Evolutionary conservation across 768 basidiomycete species (phyloP).

Genomic region (Tulasnella sp.): DNA sequence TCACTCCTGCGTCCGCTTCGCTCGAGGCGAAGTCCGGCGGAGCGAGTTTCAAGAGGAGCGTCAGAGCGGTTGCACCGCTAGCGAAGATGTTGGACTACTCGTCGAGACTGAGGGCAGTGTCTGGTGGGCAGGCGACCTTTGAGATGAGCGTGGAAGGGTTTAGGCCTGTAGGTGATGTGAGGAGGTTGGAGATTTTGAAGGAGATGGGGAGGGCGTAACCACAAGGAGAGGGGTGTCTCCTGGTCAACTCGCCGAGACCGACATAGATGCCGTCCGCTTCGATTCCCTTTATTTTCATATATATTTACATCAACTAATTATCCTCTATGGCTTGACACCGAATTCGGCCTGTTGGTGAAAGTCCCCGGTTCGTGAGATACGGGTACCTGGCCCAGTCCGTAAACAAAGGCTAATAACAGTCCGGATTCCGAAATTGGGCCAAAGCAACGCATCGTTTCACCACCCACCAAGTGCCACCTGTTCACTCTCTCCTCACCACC

Average conservation of each 20-base stretch:
- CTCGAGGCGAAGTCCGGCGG: conserved; percentile 42
- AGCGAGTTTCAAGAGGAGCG: conserved; percentile 60
- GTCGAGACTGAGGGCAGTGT: conserved; percentile 72
- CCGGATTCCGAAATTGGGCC: neutral
- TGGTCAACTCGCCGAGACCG: too few relatives aligned
- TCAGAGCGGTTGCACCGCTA: conserved; percentile 75
- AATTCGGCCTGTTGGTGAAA: neutral
- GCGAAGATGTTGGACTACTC: conserved; percentile 82
- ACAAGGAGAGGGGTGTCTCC: neutral
- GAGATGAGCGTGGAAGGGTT: conserved; percentile 83
- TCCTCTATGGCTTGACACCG: neutral
- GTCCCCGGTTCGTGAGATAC: neutral
- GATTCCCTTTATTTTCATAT: too few relatives aligned
- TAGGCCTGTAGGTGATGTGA: conserved; percentile 60
- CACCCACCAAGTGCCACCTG: conserved; percentile 38
- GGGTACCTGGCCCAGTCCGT: neutral
- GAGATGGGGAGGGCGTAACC: conserved; percentile 73
- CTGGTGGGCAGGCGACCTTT: conserved; percentile 80
- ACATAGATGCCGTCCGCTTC: too few relatives aligned
- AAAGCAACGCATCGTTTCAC: neutral
- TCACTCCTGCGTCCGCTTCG: conserved; percentile 67
- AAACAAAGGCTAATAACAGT: conserved; percentile 2
- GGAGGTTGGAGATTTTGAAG: conserved; percentile 70
- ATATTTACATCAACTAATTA: neutral
- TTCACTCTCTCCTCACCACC: conserved; percentile 22